A percentile compares a stretch with the other conserved stretches of the same genome.
These are phyloP conservation scores for Colletotrichum orbiculare DNA, from an alignment of 2,329 filamentous ascomycete genomes.

Conservation along the genomic window DNA sequence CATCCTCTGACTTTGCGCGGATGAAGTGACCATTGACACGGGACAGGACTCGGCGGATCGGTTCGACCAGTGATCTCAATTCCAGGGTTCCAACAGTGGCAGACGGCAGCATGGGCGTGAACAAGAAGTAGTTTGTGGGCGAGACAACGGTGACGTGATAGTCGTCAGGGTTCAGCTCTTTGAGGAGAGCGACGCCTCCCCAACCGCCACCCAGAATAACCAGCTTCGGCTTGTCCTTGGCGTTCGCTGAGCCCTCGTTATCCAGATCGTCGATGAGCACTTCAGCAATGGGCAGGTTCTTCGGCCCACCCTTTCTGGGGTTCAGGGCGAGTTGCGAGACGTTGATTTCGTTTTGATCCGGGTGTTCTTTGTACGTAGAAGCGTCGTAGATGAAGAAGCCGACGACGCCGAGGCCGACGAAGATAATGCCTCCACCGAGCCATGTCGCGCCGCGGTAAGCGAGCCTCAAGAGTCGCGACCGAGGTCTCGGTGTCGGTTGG, in stretches of 20 bases:
- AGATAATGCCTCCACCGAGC: conserved; percentile 79
- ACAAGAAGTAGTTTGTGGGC: conserved; percentile 95
- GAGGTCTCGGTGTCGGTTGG: conserved; percentile 57
- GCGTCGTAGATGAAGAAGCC: conserved; percentile 96
- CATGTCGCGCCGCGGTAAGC: conserved; percentile 77
- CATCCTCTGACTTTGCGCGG: conserved; percentile 85
- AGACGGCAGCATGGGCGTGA: conserved; percentile 97
- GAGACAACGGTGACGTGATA: conserved; percentile 97
- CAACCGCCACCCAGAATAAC: conserved; percentile 95
- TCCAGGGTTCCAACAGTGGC: conserved; percentile 97
- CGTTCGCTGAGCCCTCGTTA: conserved; percentile 71
- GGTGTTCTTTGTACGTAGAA: conserved; percentile 83
- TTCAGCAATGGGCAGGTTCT: conserved; percentile 93
- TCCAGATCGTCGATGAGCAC: conserved; percentile 92
- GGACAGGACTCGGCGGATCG: conserved; percentile 84
- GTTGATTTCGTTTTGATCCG: conserved; percentile 75
- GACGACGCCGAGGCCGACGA: conserved; percentile 76
- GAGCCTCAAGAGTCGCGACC: conserved; percentile 64
- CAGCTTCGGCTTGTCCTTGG: conserved; percentile 90
- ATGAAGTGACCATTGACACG: conserved; percentile 89
- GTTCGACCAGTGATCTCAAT: conserved; percentile 90
- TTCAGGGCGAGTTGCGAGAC: conserved; percentile 87
- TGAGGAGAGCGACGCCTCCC: conserved; percentile 92
- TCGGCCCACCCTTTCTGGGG: conserved; percentile 86
- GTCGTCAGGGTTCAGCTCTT: conserved; percentile 88